Conservation (phyloP, 202 grass and related monocot genomes). For the Setaria italica region DNA sequence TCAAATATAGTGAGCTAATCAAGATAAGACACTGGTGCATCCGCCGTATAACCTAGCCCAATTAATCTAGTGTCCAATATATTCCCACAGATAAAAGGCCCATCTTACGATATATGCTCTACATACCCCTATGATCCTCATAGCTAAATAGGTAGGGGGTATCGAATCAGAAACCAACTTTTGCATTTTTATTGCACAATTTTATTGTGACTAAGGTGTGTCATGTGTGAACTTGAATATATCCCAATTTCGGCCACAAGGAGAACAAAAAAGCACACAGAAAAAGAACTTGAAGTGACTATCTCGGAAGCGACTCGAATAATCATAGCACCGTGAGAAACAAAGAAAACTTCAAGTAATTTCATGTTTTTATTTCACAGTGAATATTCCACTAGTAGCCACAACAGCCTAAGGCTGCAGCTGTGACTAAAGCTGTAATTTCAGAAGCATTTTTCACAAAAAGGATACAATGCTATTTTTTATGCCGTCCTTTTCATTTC, state of each 20-base stretch:
- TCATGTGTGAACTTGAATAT: conserved; percentile 12
- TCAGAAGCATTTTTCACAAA: not conserved
- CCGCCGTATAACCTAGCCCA: not conserved
- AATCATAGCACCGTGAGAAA: conserved; percentile 21
- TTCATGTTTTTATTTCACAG: not conserved
- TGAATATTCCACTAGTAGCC: not conserved
- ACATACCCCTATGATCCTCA: not conserved
- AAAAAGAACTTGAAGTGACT: not conserved
- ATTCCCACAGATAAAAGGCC: not conserved
- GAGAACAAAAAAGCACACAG: not conserved
- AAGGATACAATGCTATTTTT: not conserved
- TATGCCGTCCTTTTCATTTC: not conserved
- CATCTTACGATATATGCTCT: conserved; percentile 8
- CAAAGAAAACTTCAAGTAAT: not conserved
- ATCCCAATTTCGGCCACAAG: not conserved
- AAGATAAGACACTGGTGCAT: not conserved
- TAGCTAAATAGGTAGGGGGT: not conserved
- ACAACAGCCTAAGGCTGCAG: not conserved
- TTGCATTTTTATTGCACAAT: not conserved
- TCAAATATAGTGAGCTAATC: not conserved
- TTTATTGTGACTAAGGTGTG: not conserved
- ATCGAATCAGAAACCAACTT: conserved; percentile 22
- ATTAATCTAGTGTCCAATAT: conserved; percentile 12
- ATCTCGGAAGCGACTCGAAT: not conserved
- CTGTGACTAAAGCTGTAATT: not conserved